Evolutionary conservation across 441 rosid genomes (phyloP).

Genomic region (Pelargonium myrrhifolium): DNA sequence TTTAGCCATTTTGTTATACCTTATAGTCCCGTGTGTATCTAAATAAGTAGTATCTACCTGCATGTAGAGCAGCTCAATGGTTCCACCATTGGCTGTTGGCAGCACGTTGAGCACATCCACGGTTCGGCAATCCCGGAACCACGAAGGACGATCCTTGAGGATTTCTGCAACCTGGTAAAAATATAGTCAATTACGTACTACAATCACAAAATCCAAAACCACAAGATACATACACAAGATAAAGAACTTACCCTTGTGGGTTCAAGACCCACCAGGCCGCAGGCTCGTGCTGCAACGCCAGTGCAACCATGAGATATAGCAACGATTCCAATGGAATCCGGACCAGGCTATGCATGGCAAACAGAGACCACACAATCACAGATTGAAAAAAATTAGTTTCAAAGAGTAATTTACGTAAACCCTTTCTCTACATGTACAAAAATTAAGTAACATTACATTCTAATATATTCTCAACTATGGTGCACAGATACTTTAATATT

Average conservation of each 20-base stretch:
- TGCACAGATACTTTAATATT: no score
- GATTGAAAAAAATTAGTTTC: constrained; percentile 38
- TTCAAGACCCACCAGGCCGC: constrained; percentile 97
- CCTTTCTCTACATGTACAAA: no score
- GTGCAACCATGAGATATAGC: constrained; percentile 91
- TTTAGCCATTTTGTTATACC: not conserved
- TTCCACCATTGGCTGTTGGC: constrained; percentile 91
- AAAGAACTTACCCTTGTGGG: constrained; percentile 60
- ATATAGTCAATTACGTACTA: not conserved
- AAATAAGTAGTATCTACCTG: constrained; percentile 44
- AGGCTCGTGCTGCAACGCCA: constrained; percentile 85
- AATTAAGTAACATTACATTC: no score
- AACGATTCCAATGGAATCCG: constrained; percentile 89
- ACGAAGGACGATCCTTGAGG: constrained; percentile 91
- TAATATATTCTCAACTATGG: no score
- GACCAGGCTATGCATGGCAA: constrained; percentile 90
- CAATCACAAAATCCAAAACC: not conserved
- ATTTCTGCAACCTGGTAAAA: constrained; percentile 80
- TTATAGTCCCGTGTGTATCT: constrained; percentile 1
- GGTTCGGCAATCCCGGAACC: constrained; percentile 99
- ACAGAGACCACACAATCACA: constrained; percentile 98
- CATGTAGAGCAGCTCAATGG: constrained; percentile 83
- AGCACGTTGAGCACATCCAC: constrained; percentile 96
- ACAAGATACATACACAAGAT: not conserved
- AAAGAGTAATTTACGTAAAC: no score